These are phyloP conservation scores for Aspergillus baeticus DNA, from an alignment of 495 filamentous ascomycete species.

Conservation along the genomic window DNA sequence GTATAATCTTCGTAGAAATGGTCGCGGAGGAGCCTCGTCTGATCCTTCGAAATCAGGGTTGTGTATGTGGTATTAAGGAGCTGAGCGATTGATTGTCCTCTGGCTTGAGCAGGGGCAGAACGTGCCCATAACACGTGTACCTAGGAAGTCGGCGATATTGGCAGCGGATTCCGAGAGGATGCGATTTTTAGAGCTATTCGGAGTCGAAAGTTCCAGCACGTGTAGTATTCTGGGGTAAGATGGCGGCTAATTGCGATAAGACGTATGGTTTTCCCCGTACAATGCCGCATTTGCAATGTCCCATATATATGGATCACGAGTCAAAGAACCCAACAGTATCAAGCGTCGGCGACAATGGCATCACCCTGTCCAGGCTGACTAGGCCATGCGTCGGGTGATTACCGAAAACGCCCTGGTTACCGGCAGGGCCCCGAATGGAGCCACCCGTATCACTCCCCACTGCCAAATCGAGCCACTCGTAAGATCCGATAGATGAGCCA, in stretches of 20 bases:
- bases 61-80: constrained; percentile 36
- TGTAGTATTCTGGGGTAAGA: too few species aligned
- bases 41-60: constrained; percentile 48
- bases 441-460: constrained; percentile 49
- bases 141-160: too few species aligned
- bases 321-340: constrained; percentile 50
- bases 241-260: too few species aligned
- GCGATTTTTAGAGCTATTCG: too few species aligned
- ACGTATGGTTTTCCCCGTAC: too few species aligned
- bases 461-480: constrained; percentile 42
- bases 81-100: constrained; percentile 18
- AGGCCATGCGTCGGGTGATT: constrained; percentile 26
- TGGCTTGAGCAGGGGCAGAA: too few species aligned
- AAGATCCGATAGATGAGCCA: constrained; percentile 33
- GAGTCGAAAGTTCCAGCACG: too few species aligned
- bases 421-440: constrained; percentile 33
- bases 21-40: constrained; percentile 42
- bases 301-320: constrained; percentile 49
- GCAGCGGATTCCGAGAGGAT: too few species aligned
- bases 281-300: constrained; percentile 37
- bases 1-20: constrained; percentile 56
- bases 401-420: constrained; percentile 34
- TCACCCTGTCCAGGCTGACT: constrained; percentile 28
- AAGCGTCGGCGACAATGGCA: constrained; percentile 42
- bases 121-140: too few species aligned